phyloP scores from a whole-genome alignment of 1,284 basidiomycete species.

The Cryptococcus sp. region DNA sequence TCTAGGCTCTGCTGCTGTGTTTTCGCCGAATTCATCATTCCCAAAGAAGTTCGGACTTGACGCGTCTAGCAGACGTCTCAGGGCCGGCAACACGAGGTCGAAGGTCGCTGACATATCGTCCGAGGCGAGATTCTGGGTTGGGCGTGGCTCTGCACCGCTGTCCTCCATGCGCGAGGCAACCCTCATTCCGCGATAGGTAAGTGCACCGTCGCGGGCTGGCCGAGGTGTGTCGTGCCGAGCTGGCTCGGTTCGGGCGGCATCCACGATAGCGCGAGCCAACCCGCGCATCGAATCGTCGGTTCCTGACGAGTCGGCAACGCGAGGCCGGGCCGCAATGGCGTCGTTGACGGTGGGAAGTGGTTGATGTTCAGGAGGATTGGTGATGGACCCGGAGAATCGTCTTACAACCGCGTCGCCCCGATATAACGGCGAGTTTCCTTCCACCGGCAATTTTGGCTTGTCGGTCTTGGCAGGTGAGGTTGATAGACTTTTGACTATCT shows the following conservation, averaged over 20 bases:
- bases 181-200: conserved; percentile 14
- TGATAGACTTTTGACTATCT: conserved; percentile 6
- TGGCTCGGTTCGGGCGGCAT: not conserved
- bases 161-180: conserved; percentile 14
- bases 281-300: not conserved
- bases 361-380: too few species aligned
- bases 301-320: not conserved
- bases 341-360: too few species aligned
- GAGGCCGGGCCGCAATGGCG: too few species aligned
- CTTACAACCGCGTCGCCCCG: not conserved
- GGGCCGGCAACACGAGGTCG: not conserved
- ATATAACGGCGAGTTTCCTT: not conserved
- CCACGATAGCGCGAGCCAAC: not conserved
- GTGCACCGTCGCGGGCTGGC: conserved; percentile 4
- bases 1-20: too few species aligned
- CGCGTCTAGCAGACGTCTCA: not conserved
- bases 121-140: not conserved
- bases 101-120: not conserved
- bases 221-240: not conserved
- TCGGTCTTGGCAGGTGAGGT: conserved; percentile 3
- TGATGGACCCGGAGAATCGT: too few species aligned
- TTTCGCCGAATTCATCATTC: too few species aligned
- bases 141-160: not conserved
- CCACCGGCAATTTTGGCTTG: not conserved
- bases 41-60: too few species aligned